Conservation (phyloP, 805 yeast species). For the Sungouiella thailandica region DNA sequence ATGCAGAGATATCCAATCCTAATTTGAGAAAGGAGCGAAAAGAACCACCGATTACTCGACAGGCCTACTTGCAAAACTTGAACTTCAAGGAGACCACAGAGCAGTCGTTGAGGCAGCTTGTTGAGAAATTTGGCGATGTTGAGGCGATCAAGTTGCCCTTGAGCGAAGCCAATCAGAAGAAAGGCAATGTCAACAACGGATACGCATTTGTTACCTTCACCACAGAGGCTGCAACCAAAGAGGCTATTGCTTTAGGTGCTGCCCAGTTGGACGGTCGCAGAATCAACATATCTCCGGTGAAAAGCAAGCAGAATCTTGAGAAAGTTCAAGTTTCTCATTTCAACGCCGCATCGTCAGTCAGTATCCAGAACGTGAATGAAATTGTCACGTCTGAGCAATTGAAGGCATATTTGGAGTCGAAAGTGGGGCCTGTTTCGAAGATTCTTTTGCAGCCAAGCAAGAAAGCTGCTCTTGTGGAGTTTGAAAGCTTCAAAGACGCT, state of each 20-base stretch:
- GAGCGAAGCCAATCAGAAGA: slow-evolving; percentile 23
- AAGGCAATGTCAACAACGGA: slow-evolving; percentile 46
- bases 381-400: slow-evolving; percentile 35
- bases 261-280: slow-evolving; percentile 40
- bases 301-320: slow-evolving; percentile 19
- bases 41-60: slow-evolving; percentile 25
- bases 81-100: slow-evolving; percentile 42
- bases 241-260: slow-evolving; percentile 41
- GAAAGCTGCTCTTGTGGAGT: slow-evolving; percentile 48
- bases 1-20: slow-evolving; percentile 64
- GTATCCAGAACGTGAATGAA: slow-evolving; percentile 23
- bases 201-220: slow-evolving; percentile 59
- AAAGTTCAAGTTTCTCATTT: slow-evolving; percentile 8
- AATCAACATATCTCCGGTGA: slow-evolving; percentile 47
- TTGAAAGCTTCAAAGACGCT: slow-evolving; percentile 37
- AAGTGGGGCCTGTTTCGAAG: slow-evolving; percentile 31
- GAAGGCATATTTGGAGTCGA: slow-evolving; percentile 19
- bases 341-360: slow-evolving; percentile 16
- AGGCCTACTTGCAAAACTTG: slow-evolving; percentile 50
- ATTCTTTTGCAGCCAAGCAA: slow-evolving; percentile 43
- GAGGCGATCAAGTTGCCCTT: slow-evolving; percentile 50
- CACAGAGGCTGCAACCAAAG: slow-evolving; percentile 39
- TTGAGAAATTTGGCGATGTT: slow-evolving; percentile 48
- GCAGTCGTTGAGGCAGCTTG: slow-evolving; percentile 33
- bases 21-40: slow-evolving; percentile 22